Conservation (phyloP, 441 rosid species). For the Adansonia rubrostipa region DNA sequence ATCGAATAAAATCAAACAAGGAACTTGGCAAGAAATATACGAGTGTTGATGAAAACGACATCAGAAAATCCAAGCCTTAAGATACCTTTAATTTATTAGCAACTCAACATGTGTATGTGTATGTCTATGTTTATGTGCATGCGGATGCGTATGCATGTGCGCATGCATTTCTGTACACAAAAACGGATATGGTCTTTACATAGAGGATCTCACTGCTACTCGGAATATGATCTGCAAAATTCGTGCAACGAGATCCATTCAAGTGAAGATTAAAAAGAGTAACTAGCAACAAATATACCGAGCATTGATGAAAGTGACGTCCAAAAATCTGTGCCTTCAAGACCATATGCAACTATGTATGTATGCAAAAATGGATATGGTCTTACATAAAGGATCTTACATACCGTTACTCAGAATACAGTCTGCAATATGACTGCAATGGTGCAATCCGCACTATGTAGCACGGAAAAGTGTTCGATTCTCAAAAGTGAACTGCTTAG, state of each 20-base stretch:
- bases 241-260: too few species aligned
- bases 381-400: too few species aligned
- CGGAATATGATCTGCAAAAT: too few species aligned
- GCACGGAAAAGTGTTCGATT: slow-evolving; percentile 2
- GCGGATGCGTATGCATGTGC: too few species aligned
- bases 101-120: not conserved
- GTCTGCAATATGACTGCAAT: not conserved
- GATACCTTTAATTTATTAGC: not conserved
- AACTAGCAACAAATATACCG: too few species aligned
- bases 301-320: too few species aligned
- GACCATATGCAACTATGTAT: too few species aligned
- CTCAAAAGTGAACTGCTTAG: not conserved
- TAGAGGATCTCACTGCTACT: too few species aligned
- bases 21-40: not conserved
- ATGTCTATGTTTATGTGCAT: not conserved
- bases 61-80: not conserved
- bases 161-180: not conserved
- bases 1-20: not conserved
- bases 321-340: too few species aligned
- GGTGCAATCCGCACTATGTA: not conserved
- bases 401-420: not conserved
- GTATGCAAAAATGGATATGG: too few species aligned
- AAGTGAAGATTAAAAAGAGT: too few species aligned
- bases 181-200: not conserved
- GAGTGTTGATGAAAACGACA: not conserved